phyloP scores from a whole-genome alignment of 495 filamentous ascomycete genomes.

The Sordaria brevicollis region DNA sequence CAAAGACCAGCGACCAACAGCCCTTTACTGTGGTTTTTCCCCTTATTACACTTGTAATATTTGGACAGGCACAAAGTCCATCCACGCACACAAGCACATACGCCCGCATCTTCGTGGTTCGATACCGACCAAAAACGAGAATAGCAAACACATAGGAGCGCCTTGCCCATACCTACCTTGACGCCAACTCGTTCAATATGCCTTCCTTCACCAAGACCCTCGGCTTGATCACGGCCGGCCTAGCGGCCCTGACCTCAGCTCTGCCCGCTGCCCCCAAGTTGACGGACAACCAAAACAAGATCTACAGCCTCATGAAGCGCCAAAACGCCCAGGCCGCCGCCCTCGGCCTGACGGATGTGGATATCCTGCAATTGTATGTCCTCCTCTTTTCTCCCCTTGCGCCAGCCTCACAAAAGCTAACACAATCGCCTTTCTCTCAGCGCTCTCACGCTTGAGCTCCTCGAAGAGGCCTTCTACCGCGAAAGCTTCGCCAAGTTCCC shows the following conservation, averaged over 20 bases:
- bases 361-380: slow-evolving; percentile 63
- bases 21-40: slow-evolving; percentile 2
- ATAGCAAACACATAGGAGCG: slow-evolving; percentile 5
- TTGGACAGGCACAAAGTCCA: slow-evolving; percentile 3
- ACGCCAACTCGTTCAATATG: slow-evolving; percentile 21
- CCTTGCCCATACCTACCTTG: neutral
- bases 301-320: slow-evolving; percentile 37
- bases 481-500: slow-evolving; percentile 52
- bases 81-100: neutral
- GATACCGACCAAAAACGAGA: neutral
- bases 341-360: slow-evolving; percentile 46
- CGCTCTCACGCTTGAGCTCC: slow-evolving; percentile 54
- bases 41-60: slow-evolving; percentile 34
- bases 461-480: slow-evolving; percentile 52
- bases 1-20: neutral
- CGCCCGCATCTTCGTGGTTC: slow-evolving; percentile 36
- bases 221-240: slow-evolving; percentile 31
- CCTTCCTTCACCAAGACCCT: slow-evolving; percentile 36
- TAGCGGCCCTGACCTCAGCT: slow-evolving; percentile 35
- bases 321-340: slow-evolving; percentile 43
- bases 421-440: slow-evolving; percentile 21
- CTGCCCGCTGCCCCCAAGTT: slow-evolving; percentile 36
- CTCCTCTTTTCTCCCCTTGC: neutral
- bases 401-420: slow-evolving; percentile 1
- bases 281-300: slow-evolving; percentile 26